phyloP scores from a whole-genome alignment of 192 early-diverging fungal species.

The Borealophlyctis nickersoniae region DNA sequence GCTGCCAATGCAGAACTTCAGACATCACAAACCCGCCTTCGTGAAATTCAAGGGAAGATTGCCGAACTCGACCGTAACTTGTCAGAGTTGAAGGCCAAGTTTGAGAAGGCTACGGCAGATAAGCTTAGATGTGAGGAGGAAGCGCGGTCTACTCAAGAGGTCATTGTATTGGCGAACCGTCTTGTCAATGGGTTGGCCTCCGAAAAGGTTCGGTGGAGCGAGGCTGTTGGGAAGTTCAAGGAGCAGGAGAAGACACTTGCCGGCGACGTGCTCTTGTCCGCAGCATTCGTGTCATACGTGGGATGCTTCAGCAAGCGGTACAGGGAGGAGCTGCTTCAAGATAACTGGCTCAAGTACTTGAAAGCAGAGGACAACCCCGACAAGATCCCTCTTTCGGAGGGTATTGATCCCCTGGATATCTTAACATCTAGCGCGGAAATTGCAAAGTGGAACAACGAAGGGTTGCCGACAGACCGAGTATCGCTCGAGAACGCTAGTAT shows the following conservation, averaged over 20 bases:
- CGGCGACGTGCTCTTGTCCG: constrained; percentile 58
- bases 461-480: constrained; percentile 59
- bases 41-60: constrained; percentile 61
- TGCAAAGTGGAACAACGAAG: constrained; percentile 66
- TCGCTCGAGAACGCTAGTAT: constrained; percentile 64
- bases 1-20: constrained; percentile 54
- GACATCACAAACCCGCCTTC: constrained; percentile 50
- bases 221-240: constrained; percentile 60
- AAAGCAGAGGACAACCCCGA: constrained; percentile 38
- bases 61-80: constrained; percentile 59
- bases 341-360: constrained; percentile 56
- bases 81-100: constrained; percentile 57
- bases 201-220: constrained; percentile 67
- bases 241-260: constrained; percentile 67
- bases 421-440: constrained; percentile 59
- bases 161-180: constrained; percentile 61
- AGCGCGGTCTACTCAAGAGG: constrained; percentile 59
- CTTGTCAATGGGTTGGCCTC: constrained; percentile 64
- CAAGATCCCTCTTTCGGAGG: constrained; percentile 52
- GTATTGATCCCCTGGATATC: constrained; percentile 56
- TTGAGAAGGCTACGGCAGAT: constrained; percentile 65
- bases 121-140: constrained; percentile 64
- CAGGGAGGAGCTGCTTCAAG: constrained; percentile 54
- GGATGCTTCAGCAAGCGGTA: constrained; percentile 65
- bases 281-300: constrained; percentile 64